phyloP scores from a whole-genome alignment of 106 monocot species.

The Phalaenopsis aphrodite region DNA sequence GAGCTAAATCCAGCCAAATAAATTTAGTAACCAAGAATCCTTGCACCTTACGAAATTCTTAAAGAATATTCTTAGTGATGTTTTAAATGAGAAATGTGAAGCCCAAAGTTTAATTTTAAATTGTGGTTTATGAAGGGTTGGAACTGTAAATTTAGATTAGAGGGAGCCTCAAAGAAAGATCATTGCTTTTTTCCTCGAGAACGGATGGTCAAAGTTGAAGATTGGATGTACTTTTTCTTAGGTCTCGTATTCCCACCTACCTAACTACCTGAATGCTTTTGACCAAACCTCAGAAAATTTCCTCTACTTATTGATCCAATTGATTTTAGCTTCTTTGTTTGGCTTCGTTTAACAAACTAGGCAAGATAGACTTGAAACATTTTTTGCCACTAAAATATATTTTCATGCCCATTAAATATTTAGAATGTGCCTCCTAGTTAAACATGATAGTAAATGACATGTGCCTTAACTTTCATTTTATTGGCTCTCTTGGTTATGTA shows the following conservation, averaged over 20 bases:
- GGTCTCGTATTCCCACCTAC: not conserved
- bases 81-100: not conserved
- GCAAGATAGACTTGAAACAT: too few species aligned
- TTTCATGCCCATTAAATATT: too few species aligned
- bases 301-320: too few species aligned
- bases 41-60: not conserved
- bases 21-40: not conserved
- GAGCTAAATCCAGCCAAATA: not conserved
- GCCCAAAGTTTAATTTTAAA: not conserved
- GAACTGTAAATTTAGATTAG: not conserved
- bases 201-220: not conserved
- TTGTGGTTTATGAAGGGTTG: not conserved
- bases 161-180: not conserved
- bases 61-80: not conserved
- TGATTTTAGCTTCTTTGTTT: too few species aligned
- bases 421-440: too few species aligned
- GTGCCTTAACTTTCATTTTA: too few species aligned
- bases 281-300: not conserved
- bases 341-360: too few species aligned
- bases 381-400: too few species aligned
- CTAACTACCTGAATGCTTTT: not conserved
- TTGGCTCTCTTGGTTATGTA: too few species aligned
- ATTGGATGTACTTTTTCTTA: not conserved
- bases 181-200: not conserved
- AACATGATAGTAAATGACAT: too few species aligned